phyloP scores from a whole-genome alignment of 2,329 filamentous ascomycete species.

The Nannizzia gypsea region DNA sequence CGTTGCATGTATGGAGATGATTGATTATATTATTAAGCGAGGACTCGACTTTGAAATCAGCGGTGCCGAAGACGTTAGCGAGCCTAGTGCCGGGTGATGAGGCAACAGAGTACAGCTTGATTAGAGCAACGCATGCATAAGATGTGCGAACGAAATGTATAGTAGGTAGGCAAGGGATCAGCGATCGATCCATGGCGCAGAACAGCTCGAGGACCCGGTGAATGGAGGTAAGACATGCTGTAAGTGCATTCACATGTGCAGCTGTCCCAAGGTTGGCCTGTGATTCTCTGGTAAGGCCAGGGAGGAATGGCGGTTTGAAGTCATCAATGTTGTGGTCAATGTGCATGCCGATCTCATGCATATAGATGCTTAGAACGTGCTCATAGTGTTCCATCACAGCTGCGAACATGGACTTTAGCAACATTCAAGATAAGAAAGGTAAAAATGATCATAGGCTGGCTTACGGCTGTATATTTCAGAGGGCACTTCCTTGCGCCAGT shows the following conservation, averaged over 20 bases:
- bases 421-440: neutral
- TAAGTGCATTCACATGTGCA: constrained; percentile 55
- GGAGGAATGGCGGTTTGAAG: constrained; percentile 34
- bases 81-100: constrained; percentile 53
- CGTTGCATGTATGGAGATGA: constrained; percentile 53
- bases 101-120: constrained; percentile 61
- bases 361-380: constrained; percentile 55
- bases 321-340: constrained; percentile 48
- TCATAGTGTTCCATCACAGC: constrained; percentile 54
- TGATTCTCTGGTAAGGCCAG: constrained; percentile 33
- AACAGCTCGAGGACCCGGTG: constrained; percentile 57
- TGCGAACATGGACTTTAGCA: constrained; percentile 19
- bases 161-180: constrained; percentile 54
- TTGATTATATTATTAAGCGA: constrained; percentile 60
- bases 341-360: constrained; percentile 65
- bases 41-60: constrained; percentile 52
- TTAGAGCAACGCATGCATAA: constrained; percentile 58
- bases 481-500: constrained; percentile 46
- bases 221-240: constrained; percentile 54
- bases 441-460: constrained; percentile 21
- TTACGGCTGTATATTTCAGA: constrained; percentile 45
- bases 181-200: constrained; percentile 46
- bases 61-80: constrained; percentile 56
- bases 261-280: constrained; percentile 35
- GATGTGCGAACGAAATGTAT: constrained; percentile 61